Conservation (phyloP, 176 grass and related monocot genomes). For the barley (Hordeum vulgare) region MorexV3_pseudomolecules_assembly NC_058518.1:414699369-414699868, state of each 20-base stretch:
- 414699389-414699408: too few species aligned
- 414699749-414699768: not conserved
- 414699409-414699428: too few species aligned
- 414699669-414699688: not conserved
- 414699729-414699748: not conserved
- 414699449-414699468: too few species aligned
- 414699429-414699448: too few species aligned
- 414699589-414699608: not conserved
- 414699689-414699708: not conserved
- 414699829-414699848: not conserved
- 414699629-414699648: not conserved
- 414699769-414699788: not conserved
- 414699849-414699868: not conserved
- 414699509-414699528: not conserved
- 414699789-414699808: not conserved
- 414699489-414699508: not conserved
- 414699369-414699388: too few species aligned
- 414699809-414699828: not conserved
- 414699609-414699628: not conserved
- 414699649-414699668: not conserved
- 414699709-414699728: not conserved
- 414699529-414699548: not conserved
- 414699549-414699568: not conserved
- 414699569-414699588: not conserved
- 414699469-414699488: not conserved